Conservation (phyloP, 2,329 filamentous ascomycete genomes). For the Coleophoma eucalyptorum region DNA sequence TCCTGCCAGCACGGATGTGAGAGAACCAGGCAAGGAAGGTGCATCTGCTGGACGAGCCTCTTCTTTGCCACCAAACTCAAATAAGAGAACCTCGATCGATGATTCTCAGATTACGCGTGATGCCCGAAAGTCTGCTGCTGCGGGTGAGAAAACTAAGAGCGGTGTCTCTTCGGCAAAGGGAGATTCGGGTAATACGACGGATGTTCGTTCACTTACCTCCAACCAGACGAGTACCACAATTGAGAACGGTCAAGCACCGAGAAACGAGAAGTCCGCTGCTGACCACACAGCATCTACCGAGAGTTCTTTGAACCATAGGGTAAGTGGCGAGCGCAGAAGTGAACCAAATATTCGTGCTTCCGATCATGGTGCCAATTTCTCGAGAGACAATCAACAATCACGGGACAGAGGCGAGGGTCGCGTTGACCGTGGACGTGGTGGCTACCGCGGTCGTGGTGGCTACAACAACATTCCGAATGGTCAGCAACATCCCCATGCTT, state of each 20-base stretch:
- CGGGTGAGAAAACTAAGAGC: slow-evolving; percentile 20
- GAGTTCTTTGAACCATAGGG: slow-evolving; percentile 15
- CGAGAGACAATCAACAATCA: slow-evolving; percentile 20
- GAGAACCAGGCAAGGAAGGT: slow-evolving; percentile 17
- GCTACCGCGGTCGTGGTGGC: slow-evolving; percentile 38
- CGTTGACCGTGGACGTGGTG: slow-evolving; percentile 38
- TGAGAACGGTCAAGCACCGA: slow-evolving; percentile 10
- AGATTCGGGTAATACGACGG: slow-evolving; percentile 17
- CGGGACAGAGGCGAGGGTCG: slow-evolving; percentile 33
- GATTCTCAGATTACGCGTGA: slow-evolving; percentile 14
- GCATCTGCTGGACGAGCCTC: slow-evolving; percentile 14
- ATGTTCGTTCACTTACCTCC: slow-evolving; percentile 26
- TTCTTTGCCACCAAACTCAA: slow-evolving; percentile 24
- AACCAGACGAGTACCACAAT: slow-evolving; percentile 27
- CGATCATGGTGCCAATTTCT: slow-evolving; percentile 18
- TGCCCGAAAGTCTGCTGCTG: slow-evolving; percentile 18
- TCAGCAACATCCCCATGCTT: slow-evolving; percentile 28
- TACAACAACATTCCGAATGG: slow-evolving; percentile 29
- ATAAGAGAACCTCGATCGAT: slow-evolving; percentile 18
- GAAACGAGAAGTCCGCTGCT: slow-evolving; percentile 17
- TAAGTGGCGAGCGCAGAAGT: slow-evolving; percentile 22
- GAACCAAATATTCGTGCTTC: slow-evolving; percentile 21
- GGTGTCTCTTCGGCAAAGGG: slow-evolving; percentile 11
- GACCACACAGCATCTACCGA: slow-evolving; percentile 16
- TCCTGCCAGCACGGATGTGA: slow-evolving; percentile 10